These are phyloP conservation scores for Salix brachista DNA, from an alignment of 345 rosid species.

Conservation along the genomic window DNA sequence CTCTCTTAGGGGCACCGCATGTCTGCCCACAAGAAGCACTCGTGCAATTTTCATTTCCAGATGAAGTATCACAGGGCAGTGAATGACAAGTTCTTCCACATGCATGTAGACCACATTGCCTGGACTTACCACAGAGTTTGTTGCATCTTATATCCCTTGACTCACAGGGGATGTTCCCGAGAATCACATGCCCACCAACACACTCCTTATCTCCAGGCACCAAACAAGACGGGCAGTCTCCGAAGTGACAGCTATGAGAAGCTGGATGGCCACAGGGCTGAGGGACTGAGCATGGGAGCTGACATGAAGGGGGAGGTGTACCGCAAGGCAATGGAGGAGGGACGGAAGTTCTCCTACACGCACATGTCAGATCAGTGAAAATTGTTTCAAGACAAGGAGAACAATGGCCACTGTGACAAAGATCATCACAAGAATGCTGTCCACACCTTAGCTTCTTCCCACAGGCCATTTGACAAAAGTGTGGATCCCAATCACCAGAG, in stretches of 20 bases:
- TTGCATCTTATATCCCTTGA: constrained; percentile 90
- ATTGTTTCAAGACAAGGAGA: constrained; percentile 91
- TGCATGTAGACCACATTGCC: constrained; percentile 94
- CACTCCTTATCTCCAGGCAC: constrained; percentile 88
- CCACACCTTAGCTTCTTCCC: constrained; percentile 91
- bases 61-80: constrained; percentile 57
- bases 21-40: constrained; percentile 84
- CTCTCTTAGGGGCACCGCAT: constrained; percentile 91
- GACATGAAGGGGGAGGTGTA: constrained; percentile 82
- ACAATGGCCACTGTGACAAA: constrained; percentile 96
- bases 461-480: constrained; percentile 80
- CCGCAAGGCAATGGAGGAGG: constrained; percentile 98
- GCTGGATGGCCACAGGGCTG: constrained; percentile 88
- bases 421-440: constrained; percentile 78
- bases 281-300: constrained; percentile 69
- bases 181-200: constrained; percentile 88
- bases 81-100: constrained; percentile 83
- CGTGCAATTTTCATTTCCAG: constrained; percentile 34
- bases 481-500: constrained; percentile 74
- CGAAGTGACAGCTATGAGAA: constrained; percentile 93
- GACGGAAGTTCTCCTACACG: constrained; percentile 83
- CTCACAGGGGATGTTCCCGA: constrained; percentile 93
- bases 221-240: constrained; percentile 96
- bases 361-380: constrained; percentile 84
- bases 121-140: constrained; percentile 83